Conservation (phyloP, 345 rosid species). For the Eucalyptus pumila region DNA sequence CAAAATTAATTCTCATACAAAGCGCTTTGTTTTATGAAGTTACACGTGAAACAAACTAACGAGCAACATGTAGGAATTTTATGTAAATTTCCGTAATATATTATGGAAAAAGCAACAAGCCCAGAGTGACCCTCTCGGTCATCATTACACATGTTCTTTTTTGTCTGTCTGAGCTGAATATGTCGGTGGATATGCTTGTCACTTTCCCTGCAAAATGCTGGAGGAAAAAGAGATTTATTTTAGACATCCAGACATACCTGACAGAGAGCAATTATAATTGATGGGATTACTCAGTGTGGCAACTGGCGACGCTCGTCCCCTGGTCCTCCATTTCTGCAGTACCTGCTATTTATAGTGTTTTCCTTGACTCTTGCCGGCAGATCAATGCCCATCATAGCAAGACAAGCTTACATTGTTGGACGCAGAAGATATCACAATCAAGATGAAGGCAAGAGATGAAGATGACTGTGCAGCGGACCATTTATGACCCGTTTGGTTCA, state of each 20-base stretch:
- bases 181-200: no score
- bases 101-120: no score
- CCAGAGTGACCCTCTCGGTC: no score
- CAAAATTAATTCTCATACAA: no score
- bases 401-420: neutral
- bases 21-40: no score
- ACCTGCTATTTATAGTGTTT: neutral
- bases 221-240: no score
- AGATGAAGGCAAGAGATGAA: neutral
- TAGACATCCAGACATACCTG: rapidly evolving
- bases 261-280: no score
- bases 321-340: neutral
- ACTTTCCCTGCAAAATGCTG: no score
- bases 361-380: neutral
- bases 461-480: neutral
- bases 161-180: no score
- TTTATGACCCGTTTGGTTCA: rapidly evolving
- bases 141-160: rapidly evolving
- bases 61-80: neutral
- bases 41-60: no score
- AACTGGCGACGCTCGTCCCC: neutral
- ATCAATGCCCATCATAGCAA: neutral
- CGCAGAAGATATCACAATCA: neutral
- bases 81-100: no score
- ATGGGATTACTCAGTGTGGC: no score